phyloP scores from a whole-genome alignment of 129 eudicot genomes.

The Deinandra increscens region DNA sequence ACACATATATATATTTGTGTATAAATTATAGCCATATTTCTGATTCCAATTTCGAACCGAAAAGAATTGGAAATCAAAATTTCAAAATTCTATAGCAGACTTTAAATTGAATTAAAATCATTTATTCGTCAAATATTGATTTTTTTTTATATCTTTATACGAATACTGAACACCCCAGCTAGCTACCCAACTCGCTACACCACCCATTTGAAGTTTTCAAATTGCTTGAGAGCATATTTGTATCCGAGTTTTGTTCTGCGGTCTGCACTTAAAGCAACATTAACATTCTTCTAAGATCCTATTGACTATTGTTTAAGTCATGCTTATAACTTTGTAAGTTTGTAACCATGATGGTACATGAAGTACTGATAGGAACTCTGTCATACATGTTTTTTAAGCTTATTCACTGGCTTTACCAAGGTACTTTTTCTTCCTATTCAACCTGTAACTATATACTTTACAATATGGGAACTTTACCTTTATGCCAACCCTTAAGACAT shows the following conservation, averaged over 20 bases:
- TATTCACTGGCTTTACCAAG: slow-evolving; percentile 8
- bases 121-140: too few relatives aligned
- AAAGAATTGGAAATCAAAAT: too few relatives aligned
- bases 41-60: too few relatives aligned
- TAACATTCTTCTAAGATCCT: neutral
- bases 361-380: slow-evolving; percentile 12
- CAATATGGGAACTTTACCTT: slow-evolving; percentile 1
- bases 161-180: too few relatives aligned
- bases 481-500: slow-evolving; percentile 19
- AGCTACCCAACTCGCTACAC: neutral
- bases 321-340: slow-evolving; percentile 1
- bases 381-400: slow-evolving; percentile 10
- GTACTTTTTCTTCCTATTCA: neutral
- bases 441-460: slow-evolving; percentile 8
- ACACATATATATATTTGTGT: too few relatives aligned
- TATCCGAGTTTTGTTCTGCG: neutral
- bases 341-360: slow-evolving; percentile 13
- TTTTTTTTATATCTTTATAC: too few relatives aligned
- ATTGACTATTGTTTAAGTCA: slow-evolving; percentile 4
- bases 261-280: slow-evolving; percentile 8
- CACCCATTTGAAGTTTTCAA: neutral
- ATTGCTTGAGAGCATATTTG: neutral
- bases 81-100: too few relatives aligned
- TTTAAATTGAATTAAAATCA: too few relatives aligned
- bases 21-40: too few relatives aligned